These are phyloP conservation scores for Glonium stellatum DNA, from an alignment of 495 filamentous ascomycete genomes.

Conservation along the genomic window DNA sequence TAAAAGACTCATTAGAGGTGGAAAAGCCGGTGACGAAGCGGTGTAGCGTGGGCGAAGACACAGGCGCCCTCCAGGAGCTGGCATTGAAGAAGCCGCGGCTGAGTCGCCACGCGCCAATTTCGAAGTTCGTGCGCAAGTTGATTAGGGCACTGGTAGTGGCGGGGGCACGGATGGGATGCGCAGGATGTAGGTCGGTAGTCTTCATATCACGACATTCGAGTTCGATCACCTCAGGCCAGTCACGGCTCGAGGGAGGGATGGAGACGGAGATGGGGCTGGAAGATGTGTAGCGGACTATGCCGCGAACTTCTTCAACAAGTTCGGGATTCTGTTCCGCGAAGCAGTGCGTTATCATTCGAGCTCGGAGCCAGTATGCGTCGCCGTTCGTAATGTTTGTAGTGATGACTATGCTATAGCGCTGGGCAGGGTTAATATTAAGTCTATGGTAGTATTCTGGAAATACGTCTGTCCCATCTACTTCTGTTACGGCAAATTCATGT, in stretches of 20 bases:
- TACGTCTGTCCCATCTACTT: slow-evolving; percentile 26
- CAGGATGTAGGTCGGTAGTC: slow-evolving; percentile 37
- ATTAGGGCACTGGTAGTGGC: slow-evolving; percentile 40
- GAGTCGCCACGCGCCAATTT: slow-evolving; percentile 50
- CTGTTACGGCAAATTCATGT: slow-evolving; percentile 23
- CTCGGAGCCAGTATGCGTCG: slow-evolving; percentile 51
- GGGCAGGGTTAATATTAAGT: slow-evolving; percentile 33
- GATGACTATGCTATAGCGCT: slow-evolving; percentile 36
- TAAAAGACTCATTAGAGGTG: slow-evolving; percentile 1
- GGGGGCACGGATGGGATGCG: slow-evolving; percentile 37
- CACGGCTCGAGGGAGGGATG: slow-evolving; percentile 27
- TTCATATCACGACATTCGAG: slow-evolving; percentile 44
- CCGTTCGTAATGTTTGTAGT: slow-evolving; percentile 21
- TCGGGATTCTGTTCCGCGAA: slow-evolving; percentile 41
- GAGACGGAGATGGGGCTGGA: not conserved
- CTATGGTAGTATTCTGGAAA: slow-evolving; percentile 25
- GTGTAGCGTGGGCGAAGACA: slow-evolving; percentile 40
- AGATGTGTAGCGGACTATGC: slow-evolving; percentile 26
- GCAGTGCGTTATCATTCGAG: slow-evolving; percentile 50
- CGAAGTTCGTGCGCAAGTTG: slow-evolving; percentile 46
- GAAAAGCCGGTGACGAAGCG: slow-evolving; percentile 34
- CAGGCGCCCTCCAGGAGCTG: slow-evolving; percentile 45
- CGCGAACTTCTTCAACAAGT: slow-evolving; percentile 29
- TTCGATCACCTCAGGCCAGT: slow-evolving; percentile 37
- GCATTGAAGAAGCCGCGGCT: slow-evolving; percentile 50